Percentiles rank a stretch among this genome's conserved stretches.
Conservation (phyloP, 768 basidiomycete genomes). For the Mycena filopes region DNA sequence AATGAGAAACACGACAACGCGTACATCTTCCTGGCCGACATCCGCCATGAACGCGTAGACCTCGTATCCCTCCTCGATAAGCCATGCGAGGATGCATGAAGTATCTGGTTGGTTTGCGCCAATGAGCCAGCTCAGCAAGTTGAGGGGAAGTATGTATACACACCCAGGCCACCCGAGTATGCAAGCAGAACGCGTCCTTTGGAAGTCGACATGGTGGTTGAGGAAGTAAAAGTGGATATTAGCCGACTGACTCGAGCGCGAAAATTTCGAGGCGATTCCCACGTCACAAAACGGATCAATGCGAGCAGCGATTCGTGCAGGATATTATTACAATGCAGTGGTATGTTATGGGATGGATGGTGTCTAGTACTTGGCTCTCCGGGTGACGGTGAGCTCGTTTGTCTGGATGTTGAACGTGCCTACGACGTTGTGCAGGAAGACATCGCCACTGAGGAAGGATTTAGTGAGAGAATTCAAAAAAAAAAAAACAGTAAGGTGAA, state of each 20-base stretch:
- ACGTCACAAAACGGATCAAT: too few species aligned
- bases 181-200: conserved; percentile 92
- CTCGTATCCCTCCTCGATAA: conserved; percentile 98
- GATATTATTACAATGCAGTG: too few species aligned
- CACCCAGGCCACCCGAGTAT: conserved; percentile 98
- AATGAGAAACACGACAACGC: conserved; percentile 13
- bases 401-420: conserved; percentile 34
- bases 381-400: conserved; percentile 31
- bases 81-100: conserved; percentile 98
- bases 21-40: conserved; percentile 90
- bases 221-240: neutral
- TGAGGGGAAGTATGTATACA: too few species aligned
- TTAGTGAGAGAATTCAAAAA: neutral
- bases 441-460: conserved; percentile 31
- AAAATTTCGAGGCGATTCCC: neutral
- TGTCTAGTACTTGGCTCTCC: conserved; percentile 30
- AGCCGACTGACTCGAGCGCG: neutral
- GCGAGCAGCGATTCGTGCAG: too few species aligned
- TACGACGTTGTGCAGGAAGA: conserved; percentile 39
- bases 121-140: too few species aligned
- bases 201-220: conserved; percentile 57
- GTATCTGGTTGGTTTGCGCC: conserved; percentile 86
- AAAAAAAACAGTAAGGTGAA: neutral
- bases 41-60: conserved; percentile 98
- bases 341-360: neutral